Evolutionary conservation across 306 rosid genomes (phyloP), one percentile per base, ranked within the genome.

Genomic region (Sicyos edulis): DNA sequence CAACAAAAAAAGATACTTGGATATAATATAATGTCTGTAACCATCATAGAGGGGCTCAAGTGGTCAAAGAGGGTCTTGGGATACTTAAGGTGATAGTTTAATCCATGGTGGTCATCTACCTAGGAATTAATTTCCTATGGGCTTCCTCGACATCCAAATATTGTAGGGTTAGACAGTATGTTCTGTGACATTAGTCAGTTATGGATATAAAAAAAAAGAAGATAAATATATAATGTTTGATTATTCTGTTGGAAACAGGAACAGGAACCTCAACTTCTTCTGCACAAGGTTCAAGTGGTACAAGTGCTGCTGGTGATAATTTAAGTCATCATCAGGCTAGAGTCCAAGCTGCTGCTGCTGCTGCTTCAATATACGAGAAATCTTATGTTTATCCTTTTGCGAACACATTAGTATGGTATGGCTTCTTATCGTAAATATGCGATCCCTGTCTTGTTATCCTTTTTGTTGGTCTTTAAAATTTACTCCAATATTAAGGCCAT

Each of bases 341-440:
- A 82, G 95, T 88, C 65, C 97, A 64, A 85, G 95, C 98, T 64
- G 96, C 96, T n/a, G 96, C 96, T 15, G 87, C 92, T 5, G 96
- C 98, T 29, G 98, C 98, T 69, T 83, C 96, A 52, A 80, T 88
- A 76, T 93, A 93, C 77, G 97, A 87, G 88, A 93, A 87, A 75
- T 93, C 98, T 78, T 79, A 60, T 63, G 87, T 85, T 42, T 85
- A 83, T 79, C 87, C 89, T 54, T 78, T 87, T 49, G 80, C 89
- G 78, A 80, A 80, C 80, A 80, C 95, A 45, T 78, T 82, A 75
- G 92, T 52, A 56, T 80, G 99, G 99, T 95, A 95, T 56, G 85
- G 1, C n/a, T 16, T 81, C 66, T 63, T 66, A 62, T 68, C 69
- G 40, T 13, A 68, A 47, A 52, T 65, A 67, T 7, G n/a, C 22